Evolutionary conservation across 208 protist species (phyloP), one percentile per base, ranked within the genome.

Genomic region (Wallacemonas collosoma): DNA sequence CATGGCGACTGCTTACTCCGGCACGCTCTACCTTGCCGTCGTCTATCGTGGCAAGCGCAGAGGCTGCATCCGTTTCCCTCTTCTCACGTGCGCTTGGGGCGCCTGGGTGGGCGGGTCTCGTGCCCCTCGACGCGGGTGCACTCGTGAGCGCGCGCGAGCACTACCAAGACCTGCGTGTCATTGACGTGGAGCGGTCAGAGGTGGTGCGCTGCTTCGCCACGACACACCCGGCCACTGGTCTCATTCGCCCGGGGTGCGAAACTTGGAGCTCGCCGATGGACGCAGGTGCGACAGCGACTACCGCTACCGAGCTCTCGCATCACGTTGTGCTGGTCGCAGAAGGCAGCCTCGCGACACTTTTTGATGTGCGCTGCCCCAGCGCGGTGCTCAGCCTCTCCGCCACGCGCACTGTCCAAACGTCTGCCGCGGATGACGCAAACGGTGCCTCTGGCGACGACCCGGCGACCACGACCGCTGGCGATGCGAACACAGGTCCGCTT

Each of bases 161-260:
- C 36, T 93, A 84, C 63, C 73, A 83, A 43, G 90, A 95, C 54
- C 64, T 92, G 54, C 90, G 90, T 6, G 61, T 95, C 35, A 36
- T 95, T 7, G 90, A 94, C 56, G 68, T 76, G 15, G 68, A 35
- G 35, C 50, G 43, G 43, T 51, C 60, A 26, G 50, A 41, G 36
- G 81, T 95, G 40, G 75, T 93, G 65, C 80, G 80, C 11, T 63
- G 78, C 35, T 93, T 88, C 78, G 78, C 79, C 55, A 95, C 90
- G 8, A 89, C 81, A 5, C 90, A 95, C 76, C 43, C 80, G 9
- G 79, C 90, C 7, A 93, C 90, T 7, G 87, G 82, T 12, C 55
- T 91, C n/a, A 58, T 79, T 56, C 54, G 58, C 26, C 82, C 85
- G 15, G 47, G 76, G 8, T 69, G 51, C 36, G 44, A 77, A 44